These are phyloP conservation scores for Paraglomus occultum DNA, from an alignment of 192 early-diverging fungal species.

Conservation along the genomic window DNA sequence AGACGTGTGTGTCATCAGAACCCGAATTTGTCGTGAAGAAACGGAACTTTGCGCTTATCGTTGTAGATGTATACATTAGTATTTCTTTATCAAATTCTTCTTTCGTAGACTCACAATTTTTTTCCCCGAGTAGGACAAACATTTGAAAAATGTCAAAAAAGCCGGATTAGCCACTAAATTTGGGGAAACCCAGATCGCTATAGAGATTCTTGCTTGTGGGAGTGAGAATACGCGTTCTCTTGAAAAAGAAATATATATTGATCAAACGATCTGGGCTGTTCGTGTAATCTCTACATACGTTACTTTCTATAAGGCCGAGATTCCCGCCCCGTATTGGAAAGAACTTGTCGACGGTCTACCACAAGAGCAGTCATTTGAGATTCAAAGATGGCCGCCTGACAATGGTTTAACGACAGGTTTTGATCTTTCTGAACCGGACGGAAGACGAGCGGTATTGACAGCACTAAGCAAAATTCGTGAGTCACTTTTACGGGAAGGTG, in stretches of 20 bases:
- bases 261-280: not conserved
- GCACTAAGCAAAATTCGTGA: constrained; percentile 16
- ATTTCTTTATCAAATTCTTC: constrained; percentile 24
- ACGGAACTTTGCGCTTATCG: not conserved
- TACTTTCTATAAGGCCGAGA: constrained; percentile 7
- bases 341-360: constrained; percentile 8
- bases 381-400: constrained; percentile 18
- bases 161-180: not conserved
- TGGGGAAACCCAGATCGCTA: constrained; percentile 10
- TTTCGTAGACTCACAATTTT: constrained; percentile 8
- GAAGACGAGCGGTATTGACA: not conserved
- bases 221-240: not conserved
- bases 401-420: constrained; percentile 11
- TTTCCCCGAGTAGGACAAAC: constrained; percentile 6
- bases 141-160: not conserved
- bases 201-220: constrained; percentile 8
- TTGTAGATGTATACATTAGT: not conserved
- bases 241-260: not conserved
- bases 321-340: constrained; percentile 1
- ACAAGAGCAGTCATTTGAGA: constrained; percentile 7
- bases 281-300: constrained; percentile 5
- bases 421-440: constrained; percentile 13
- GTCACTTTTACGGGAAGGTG: not conserved
- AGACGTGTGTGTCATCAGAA: not conserved
- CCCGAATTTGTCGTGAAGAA: constrained; percentile 10